Evolutionary conservation across 768 basidiomycete species (phyloP), one percentile per base, ranked within the genome.

Genomic region (Clitopilus passeckerianus): DNA sequence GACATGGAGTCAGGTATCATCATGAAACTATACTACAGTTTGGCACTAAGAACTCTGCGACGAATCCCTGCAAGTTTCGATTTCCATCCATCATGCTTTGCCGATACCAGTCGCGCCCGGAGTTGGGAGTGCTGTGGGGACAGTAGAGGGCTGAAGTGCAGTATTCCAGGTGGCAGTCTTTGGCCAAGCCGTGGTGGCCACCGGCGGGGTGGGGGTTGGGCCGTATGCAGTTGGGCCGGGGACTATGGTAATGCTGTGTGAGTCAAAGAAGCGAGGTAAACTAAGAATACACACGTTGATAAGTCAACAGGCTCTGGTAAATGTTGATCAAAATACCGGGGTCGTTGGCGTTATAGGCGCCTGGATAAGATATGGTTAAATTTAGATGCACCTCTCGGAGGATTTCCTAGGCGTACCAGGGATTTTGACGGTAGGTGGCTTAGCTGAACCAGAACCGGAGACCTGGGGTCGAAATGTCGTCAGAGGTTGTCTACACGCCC

Each of bases 101-200:
- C 60, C 60, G 22, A 61, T 60, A 15, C 63, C 60, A 53, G 66
- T 62, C 15, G 64, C 59, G 43, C 59, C 63, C 56, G 60, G 63
- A 57, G 64, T 59, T 15, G 64, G 68, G 27, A 68, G 63, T 52
- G 63, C 68, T 20, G 79, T 80, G 22, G 80, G 79, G 27, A 77
- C 75, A 22, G 79, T 76, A 50, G 72, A 67, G 23, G 81, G 80
- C 64, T 81, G 80, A 10, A 70, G 67, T 2, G 76, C 75, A 10
- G 80, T 81, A 69, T 79, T 78, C 78, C 79, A 81, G 16, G 79
- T 81, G 15, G 80, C 79, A 23, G 79, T 77, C 3, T 77, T 77
- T 14, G 79, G 77, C 61, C 65, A 82, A 2, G 76, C 59, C 22
- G 79, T 79, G 18, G 70, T 71, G 12, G 76, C 81, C 24, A 79